A percentile compares a stretch with the other conserved stretches of the same genome.
These are phyloP conservation scores for Gossypium turneri DNA, from an alignment of 345 rosid genomes.

Conservation along the genomic window DNA sequence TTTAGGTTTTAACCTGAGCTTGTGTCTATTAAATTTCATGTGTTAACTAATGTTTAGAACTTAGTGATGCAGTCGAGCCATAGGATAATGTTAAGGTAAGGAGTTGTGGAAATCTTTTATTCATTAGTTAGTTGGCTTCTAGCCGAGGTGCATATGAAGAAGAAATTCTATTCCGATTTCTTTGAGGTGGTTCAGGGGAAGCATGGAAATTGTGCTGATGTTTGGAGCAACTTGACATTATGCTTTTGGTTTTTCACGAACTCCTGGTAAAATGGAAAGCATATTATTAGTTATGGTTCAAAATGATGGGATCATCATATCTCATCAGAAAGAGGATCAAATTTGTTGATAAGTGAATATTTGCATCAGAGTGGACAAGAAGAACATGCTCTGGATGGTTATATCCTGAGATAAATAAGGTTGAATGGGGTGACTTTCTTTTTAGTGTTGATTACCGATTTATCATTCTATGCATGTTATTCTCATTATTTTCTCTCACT, in stretches of 20 bases:
- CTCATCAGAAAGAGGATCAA: background rate
- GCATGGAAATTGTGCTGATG: background rate
- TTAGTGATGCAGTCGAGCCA: background rate
- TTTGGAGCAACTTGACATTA: background rate
- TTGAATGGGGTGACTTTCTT: background rate
- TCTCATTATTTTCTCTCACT: background rate
- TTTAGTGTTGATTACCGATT: background rate
- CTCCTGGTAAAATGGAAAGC: background rate
- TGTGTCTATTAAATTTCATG: background rate
- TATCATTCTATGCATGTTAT: background rate
- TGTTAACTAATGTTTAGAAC: background rate
- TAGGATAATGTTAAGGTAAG: background rate
- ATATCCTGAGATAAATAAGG: background rate
- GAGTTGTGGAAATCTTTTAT: background rate
- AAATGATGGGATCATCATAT: background rate
- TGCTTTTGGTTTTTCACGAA: background rate
- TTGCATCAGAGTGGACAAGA: background rate
- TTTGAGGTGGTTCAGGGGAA: background rate
- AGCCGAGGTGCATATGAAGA: background rate
- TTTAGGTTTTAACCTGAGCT: background rate
- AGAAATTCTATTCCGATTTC: background rate
- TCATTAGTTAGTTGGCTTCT: background rate
- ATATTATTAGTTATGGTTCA: background rate
- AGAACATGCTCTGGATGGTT: background rate
- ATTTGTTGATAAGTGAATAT: background rate